Conservation (phyloP, 192 early-diverging fungal genomes). For the Rhizophagus sp. region DNA sequence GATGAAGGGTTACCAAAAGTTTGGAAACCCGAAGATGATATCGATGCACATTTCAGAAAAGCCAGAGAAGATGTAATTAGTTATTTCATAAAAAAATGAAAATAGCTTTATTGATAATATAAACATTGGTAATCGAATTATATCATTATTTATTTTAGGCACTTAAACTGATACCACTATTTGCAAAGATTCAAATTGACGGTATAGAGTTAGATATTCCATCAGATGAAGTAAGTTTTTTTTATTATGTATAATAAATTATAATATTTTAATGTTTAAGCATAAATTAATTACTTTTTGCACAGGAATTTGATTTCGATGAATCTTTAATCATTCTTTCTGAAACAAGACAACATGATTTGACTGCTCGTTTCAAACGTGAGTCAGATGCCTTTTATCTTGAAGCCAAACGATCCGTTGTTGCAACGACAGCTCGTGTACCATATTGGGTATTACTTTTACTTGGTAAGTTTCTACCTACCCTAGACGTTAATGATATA, state of each 20-base stretch:
- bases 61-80: conserved; percentile 63
- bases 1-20: conserved; percentile 89
- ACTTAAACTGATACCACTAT: conserved; percentile 64
- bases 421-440: conserved; percentile 81
- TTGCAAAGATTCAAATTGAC: conserved; percentile 69
- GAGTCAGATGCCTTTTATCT: conserved; percentile 91
- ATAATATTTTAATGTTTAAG: neutral
- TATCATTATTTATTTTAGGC: conserved; percentile 37
- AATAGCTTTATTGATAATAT: too few species aligned
- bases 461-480: conserved; percentile 10
- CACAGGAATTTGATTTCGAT: conserved; percentile 58
- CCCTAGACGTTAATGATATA: too few species aligned
- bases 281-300: neutral
- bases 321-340: conserved; percentile 63
- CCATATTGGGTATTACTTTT: conserved; percentile 85
- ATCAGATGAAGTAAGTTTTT: conserved; percentile 39
- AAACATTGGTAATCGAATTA: neutral
- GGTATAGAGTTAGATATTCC: conserved; percentile 38
- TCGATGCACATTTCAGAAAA: conserved; percentile 79
- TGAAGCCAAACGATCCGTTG: conserved; percentile 95
- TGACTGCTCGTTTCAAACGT: conserved; percentile 80
- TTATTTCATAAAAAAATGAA: neutral
- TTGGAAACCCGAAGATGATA: conserved; percentile 95
- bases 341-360: conserved; percentile 63
- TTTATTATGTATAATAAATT: neutral